These are phyloP conservation scores for Spergularia azorica DNA, from an alignment of 179 eudicot genomes.

Conservation along the genomic window DNA sequence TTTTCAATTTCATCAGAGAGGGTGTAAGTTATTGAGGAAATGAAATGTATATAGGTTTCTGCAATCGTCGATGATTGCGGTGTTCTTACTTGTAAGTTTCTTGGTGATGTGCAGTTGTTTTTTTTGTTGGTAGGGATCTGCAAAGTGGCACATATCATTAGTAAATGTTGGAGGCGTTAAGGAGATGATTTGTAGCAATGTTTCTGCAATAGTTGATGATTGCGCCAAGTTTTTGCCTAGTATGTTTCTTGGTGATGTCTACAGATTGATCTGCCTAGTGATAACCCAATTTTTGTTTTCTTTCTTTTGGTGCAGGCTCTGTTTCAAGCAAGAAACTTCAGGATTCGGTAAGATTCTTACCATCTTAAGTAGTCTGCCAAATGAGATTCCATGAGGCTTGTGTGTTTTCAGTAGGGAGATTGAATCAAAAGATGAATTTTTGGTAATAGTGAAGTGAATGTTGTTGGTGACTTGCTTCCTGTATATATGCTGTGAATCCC, in stretches of 20 bases:
- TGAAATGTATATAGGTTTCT: too few species aligned
- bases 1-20: too few species aligned
- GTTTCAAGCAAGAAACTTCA: slow-evolving; percentile 29
- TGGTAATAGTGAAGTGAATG: neutral
- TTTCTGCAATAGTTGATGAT: neutral
- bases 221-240: neutral
- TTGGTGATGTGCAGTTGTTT: too few species aligned
- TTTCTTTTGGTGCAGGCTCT: slow-evolving; percentile 26
- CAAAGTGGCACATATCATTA: neutral
- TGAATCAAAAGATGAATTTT: neutral
- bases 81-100: too few species aligned
- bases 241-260: neutral
- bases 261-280: neutral
- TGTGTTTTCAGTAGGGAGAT: neutral
- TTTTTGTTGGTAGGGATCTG: neutral
- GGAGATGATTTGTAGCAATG: too few species aligned
- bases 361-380: neutral
- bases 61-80: too few species aligned
- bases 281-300: neutral
- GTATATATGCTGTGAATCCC: too few species aligned
- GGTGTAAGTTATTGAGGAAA: too few species aligned
- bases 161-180: too few species aligned
- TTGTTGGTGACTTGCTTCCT: neutral
- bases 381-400: neutral
- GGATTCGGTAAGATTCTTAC: slow-evolving; percentile 29